Conservation (phyloP, 2,329 filamentous ascomycete species). For the Fusarium goolgardi region DNA sequence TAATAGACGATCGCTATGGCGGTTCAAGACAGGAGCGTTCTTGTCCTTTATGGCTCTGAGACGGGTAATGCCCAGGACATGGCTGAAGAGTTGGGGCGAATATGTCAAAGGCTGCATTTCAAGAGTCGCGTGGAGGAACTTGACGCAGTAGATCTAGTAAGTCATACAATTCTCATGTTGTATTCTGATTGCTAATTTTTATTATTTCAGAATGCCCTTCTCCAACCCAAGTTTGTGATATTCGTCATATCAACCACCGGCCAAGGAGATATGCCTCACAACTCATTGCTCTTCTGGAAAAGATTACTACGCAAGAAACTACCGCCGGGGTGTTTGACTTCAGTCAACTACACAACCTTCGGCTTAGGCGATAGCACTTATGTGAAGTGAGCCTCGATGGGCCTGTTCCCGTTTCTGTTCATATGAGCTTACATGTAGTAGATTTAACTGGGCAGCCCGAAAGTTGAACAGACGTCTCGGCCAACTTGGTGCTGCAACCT, state of each 20-base stretch:
- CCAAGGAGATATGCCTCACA: constrained; percentile 91
- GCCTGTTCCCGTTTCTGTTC: neutral
- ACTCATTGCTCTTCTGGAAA: constrained; percentile 86
- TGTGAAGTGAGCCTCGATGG: constrained; percentile 72
- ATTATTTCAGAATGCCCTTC: constrained; percentile 60
- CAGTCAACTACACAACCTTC: constrained; percentile 83
- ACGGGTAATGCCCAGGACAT: constrained; percentile 94
- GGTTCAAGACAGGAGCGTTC: constrained; percentile 56
- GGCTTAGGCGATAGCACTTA: constrained; percentile 96
- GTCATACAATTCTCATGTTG: constrained; percentile 48
- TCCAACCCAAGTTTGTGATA: constrained; percentile 70
- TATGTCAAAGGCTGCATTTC: constrained; percentile 83
- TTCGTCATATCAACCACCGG: constrained; percentile 93
- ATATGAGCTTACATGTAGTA: constrained; percentile 50
- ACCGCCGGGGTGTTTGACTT: constrained; percentile 73
- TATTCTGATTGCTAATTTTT: constrained; percentile 17
- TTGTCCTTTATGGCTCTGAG: constrained; percentile 93
- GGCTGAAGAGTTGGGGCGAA: constrained; percentile 82
- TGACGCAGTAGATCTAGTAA: constrained; percentile 79
- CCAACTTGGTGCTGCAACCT: constrained; percentile 82
- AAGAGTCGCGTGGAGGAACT: constrained; percentile 79
- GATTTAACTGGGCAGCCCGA: constrained; percentile 91
- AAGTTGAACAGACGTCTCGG: constrained; percentile 87
- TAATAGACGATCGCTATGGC: constrained; percentile 38
- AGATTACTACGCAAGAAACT: constrained; percentile 83